These are phyloP conservation scores for Termitomyces sp. DNA, from an alignment of 768 basidiomycete species.

Conservation along the genomic window DNA sequence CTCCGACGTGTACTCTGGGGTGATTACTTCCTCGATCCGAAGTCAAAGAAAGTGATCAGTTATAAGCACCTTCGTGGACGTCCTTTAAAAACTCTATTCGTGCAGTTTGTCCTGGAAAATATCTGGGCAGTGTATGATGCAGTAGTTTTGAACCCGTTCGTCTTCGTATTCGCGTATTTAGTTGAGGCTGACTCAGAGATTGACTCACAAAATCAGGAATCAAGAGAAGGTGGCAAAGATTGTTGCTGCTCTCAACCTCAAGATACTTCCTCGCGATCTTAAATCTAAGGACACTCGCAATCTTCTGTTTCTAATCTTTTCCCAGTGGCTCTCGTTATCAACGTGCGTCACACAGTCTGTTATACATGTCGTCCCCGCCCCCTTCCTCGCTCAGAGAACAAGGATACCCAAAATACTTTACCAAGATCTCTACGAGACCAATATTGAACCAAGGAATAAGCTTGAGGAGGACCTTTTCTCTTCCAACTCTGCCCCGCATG, in stretches of 20 bases:
- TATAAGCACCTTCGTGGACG: conserved; percentile 87
- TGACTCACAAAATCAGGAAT: conserved; percentile 48
- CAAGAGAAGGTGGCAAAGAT: conserved; percentile 88
- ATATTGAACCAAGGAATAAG: conserved; percentile 62
- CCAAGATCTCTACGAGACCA: conserved; percentile 63
- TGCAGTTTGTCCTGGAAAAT: conserved; percentile 96
- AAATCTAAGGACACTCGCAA: conserved; percentile 87
- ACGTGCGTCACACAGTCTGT: conserved; percentile 88
- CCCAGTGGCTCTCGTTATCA: conserved; percentile 94
- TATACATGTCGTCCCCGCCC: conserved; percentile 92
- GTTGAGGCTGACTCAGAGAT: conserved; percentile 12
- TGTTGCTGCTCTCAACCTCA: conserved; percentile 73
- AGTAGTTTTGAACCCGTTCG: conserved; percentile 84
- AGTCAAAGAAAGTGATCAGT: conserved; percentile 88
- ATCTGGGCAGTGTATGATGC: conserved; percentile 97
- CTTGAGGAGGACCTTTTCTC: conserved; percentile 81
- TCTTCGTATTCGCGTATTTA: conserved; percentile 16
- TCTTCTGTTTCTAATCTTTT: conserved; percentile 81
- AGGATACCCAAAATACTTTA: conserved; percentile 92
- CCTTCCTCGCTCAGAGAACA: conserved; percentile 70
- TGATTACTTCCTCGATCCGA: conserved; percentile 94
- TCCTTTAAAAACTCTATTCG: conserved; percentile 89
- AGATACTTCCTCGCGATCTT: conserved; percentile 83
- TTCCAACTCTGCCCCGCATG: conserved; percentile 53
- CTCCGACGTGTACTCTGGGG: conserved; percentile 91